These are phyloP conservation scores for Leccinum fibrillosum DNA, from an alignment of 768 basidiomycete genomes.

Conservation along the genomic window DNA sequence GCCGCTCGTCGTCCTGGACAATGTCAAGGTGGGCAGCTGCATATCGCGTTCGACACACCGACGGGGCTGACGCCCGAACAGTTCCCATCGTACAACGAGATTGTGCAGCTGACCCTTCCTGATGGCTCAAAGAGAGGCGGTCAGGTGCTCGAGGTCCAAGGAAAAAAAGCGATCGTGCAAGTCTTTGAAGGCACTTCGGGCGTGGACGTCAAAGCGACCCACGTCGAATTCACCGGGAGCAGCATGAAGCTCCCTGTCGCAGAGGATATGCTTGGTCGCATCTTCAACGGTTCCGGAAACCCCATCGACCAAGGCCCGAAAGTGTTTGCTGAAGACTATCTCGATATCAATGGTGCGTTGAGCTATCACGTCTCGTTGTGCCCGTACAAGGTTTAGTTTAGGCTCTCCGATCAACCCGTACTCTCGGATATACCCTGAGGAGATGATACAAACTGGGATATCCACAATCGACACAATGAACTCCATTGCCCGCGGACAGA, in stretches of 20 bases:
- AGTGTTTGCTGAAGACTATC: constrained; percentile 98
- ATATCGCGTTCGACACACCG: background rate
- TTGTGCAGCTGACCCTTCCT: constrained; percentile 90
- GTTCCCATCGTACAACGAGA: constrained; percentile 99
- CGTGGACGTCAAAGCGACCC: constrained; percentile 95
- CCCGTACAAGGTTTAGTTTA: constrained; percentile 33
- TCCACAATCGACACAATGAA: constrained; percentile 98
- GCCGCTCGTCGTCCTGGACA: constrained; percentile 94
- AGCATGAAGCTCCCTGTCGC: constrained; percentile 99
- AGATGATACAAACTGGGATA: constrained; percentile 99
- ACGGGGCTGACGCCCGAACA: constrained; percentile 32
- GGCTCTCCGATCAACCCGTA: constrained; percentile 98
- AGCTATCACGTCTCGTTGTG: background rate
- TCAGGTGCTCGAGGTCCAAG: constrained; percentile 96
- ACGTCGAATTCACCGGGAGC: constrained; percentile 96
- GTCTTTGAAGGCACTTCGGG: constrained; percentile 99
- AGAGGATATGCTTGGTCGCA: constrained; percentile 98
- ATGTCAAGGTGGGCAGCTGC: constrained; percentile 77
- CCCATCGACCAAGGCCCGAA: constrained; percentile 99
- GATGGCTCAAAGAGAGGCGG: constrained; percentile 95
- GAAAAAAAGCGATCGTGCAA: constrained; percentile 98
- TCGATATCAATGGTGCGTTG: constrained; percentile 93
- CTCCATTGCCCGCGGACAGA: constrained; percentile 99
- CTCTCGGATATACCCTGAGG: constrained; percentile 98
- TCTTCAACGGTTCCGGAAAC: constrained; percentile 98